A percentile compares a stretch with the other conserved stretches of the same genome.
phyloP scores from a whole-genome alignment of 2,329 filamentous ascomycete species.

The Trichoderma sp. region DNA sequence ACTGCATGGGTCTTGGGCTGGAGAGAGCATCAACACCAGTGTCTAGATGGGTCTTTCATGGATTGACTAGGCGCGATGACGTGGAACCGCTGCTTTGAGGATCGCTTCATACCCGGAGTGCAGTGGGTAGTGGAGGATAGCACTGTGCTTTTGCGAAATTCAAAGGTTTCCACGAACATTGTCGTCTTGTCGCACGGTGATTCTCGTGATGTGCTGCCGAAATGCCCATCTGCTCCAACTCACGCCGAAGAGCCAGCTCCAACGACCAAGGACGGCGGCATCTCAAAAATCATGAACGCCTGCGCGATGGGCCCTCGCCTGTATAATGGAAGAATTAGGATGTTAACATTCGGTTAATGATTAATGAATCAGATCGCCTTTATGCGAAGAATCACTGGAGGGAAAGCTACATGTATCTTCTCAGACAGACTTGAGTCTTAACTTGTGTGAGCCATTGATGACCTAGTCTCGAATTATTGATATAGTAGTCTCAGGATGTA shows the following conservation, averaged over 20 bases:
- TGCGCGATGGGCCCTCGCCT: not conserved
- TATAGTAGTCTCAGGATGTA: no score
- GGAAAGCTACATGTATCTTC: no score
- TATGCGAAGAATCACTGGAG: no score
- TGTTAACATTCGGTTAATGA: not conserved
- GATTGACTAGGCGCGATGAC: conserved; percentile 56
- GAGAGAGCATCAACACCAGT: conserved; percentile 62
- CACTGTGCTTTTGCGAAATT: conserved; percentile 63
- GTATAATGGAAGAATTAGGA: not conserved
- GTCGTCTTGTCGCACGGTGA: conserved; percentile 13
- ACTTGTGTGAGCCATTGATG: no score
- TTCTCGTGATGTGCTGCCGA: conserved; percentile 9
- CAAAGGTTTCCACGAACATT: conserved; percentile 55
- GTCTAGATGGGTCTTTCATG: conserved; percentile 45
- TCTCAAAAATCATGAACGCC: not conserved
- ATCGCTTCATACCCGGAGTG: conserved; percentile 62
- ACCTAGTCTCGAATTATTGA: no score
- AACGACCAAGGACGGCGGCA: not conserved
- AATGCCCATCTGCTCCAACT: not conserved
- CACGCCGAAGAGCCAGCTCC: not conserved
- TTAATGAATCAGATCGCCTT: no score
- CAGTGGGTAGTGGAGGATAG: conserved; percentile 51
- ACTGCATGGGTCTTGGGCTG: conserved; percentile 61
- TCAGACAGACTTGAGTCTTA: no score
- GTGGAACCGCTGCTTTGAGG: conserved; percentile 64